A percentile compares a stretch with the other conserved stretches of the same genome.
Evolutionary conservation across 2,329 filamentous ascomycete genomes (phyloP).

Genomic region (Xylariaceae sp.): DNA sequence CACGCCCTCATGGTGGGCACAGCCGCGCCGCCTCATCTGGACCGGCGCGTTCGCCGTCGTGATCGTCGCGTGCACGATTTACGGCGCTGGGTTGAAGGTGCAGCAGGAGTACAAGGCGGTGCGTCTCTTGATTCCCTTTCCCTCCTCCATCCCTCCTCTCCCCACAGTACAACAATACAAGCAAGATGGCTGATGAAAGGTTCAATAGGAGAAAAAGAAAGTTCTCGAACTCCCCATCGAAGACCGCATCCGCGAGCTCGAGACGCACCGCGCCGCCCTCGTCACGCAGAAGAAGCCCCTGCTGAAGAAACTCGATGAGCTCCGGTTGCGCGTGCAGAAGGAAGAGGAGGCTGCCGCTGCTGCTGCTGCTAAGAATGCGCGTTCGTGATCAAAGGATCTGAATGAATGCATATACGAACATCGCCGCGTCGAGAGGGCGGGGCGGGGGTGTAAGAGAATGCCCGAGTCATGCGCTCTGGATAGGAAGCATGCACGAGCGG

Average conservation of each 20-base stretch:
- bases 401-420: too few species aligned
- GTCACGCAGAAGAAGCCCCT: slow-evolving; percentile 36
- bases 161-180: neutral
- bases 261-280: slow-evolving; percentile 39
- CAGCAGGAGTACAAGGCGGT: slow-evolving; percentile 44
- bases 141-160: neutral
- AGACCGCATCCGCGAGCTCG: slow-evolving; percentile 43
- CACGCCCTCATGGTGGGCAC: slow-evolving; percentile 7
- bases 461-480: too few species aligned
- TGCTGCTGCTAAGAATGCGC: neutral
- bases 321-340: slow-evolving; percentile 38
- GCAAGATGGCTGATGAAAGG: neutral
- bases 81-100: slow-evolving; percentile 46
- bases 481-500: neutral
- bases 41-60: slow-evolving; percentile 44
- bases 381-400: neutral
- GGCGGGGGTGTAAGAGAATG: too few species aligned
- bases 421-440: neutral
- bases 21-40: slow-evolving; percentile 27
- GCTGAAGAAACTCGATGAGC: slow-evolving; percentile 39
- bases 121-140: slow-evolving; percentile 3
- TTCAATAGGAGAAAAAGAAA: slow-evolving; percentile 29
- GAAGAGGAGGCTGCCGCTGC: slow-evolving; percentile 25
- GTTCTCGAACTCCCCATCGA: slow-evolving; percentile 38
- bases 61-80: slow-evolving; percentile 43